Evolutionary conservation across 768 basidiomycete genomes (phyloP), one percentile per base, ranked within the genome.

Genomic region (Candolleomyces aberdarensis): DNA sequence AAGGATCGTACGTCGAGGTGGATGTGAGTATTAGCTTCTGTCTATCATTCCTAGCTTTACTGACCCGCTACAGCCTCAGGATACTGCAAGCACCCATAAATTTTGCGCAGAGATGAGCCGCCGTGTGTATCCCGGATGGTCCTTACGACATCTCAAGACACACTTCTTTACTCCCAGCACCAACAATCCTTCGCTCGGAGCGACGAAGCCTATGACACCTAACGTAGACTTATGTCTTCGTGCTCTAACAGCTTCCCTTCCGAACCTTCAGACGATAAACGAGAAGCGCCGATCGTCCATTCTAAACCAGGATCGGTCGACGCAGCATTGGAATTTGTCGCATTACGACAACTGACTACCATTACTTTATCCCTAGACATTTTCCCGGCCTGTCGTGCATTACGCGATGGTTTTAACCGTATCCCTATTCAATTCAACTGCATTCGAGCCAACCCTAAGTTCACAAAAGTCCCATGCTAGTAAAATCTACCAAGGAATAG

Each of bases 81-180:
- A 58, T 31, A 47, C 48, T n/a, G 5, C 48, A 13, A 10, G 46
- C 6, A 43, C 48, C 8, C 47, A 58, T 19, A 51, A 58, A 39
- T 58, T 49, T n/a, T 58, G 46, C 49, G 29, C 57, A 11, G 57
- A 58, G 46, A 58, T 58, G 57, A 39, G 31, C 10, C 29, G 48
- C 9, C 22, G 57, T 5, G 5, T 51, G 10, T 58, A 58, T 20
- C 17, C 36, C 7, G 57, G 49, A 15, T 58, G 57, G 57, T 32
- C 46, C 9, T 48, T 58, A 7, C 57, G 57, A 3, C 47, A 26
- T n/a, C 31, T 58, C 7, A 20, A 48, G 17, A 29, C 41, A 29
- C 47, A 51, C 10, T 6, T n/a, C 15, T 3, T 58, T 19, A 43
- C 22, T 22, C 15, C 26, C 32, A 11, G 29, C 32, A 20, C 57